Conservation (phyloP, 2,329 filamentous ascomycete genomes). For the Coniochaeta prunicola region DNA sequence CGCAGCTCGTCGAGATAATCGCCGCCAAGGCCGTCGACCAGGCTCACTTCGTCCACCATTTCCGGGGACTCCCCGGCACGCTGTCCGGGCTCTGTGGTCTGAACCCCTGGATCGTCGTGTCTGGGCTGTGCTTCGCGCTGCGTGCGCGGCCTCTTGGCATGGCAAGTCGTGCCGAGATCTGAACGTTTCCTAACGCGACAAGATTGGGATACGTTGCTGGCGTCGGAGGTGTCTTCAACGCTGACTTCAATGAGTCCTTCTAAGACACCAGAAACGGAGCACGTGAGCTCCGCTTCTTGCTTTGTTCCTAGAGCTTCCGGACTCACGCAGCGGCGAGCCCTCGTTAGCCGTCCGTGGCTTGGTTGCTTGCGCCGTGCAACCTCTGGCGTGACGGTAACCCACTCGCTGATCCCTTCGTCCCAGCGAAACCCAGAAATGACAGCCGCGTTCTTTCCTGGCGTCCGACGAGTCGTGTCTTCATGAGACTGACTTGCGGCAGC, state of each 20-base stretch:
- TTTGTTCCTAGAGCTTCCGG: background rate
- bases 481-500: background rate
- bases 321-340: background rate
- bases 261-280: background rate
- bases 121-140: background rate
- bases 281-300: background rate
- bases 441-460: slow-evolving; percentile 3
- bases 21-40: background rate
- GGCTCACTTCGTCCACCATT: background rate
- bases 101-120: background rate
- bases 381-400: slow-evolving; percentile 18
- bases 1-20: background rate
- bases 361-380: slow-evolving; percentile 4
- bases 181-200: background rate
- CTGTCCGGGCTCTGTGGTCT: background rate
- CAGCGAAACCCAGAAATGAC: slow-evolving; percentile 21
- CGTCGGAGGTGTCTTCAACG: background rate
- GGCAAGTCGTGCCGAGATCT: background rate
- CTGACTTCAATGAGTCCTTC: background rate
- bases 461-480: background rate
- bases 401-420: slow-evolving; percentile 31
- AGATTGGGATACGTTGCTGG: background rate
- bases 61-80: background rate
- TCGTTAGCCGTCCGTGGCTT: background rate
- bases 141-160: background rate